A percentile compares a stretch with the other conserved stretches of the same genome.
Conservation (phyloP, 805 yeast genomes). For the Metschnikowia dekortorum region DNA sequence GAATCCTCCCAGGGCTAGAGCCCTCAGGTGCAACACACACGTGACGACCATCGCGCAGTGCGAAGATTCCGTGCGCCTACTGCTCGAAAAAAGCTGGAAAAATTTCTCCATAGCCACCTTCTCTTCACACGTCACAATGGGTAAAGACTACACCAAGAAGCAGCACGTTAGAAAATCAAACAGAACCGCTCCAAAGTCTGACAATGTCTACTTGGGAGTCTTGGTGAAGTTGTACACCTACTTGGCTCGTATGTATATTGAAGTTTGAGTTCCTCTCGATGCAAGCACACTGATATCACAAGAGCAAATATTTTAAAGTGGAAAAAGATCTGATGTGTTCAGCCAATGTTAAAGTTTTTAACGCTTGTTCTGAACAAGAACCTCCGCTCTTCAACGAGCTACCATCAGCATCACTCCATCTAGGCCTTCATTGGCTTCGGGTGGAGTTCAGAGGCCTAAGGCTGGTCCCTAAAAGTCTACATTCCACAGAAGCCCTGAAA, state of each 20-base stretch:
- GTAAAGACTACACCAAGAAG: constrained; percentile 94
- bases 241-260: constrained; percentile 90
- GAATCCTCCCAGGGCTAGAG: background rate
- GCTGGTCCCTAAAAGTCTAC: background rate
- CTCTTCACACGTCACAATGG: constrained; percentile 51
- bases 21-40: background rate
- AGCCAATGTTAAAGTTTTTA: background rate
- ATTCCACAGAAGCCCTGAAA: background rate
- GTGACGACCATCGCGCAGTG: background rate
- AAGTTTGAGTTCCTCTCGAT: constrained; percentile 3
- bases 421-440: background rate
- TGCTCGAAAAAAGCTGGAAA: constrained; percentile 7
- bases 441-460: background rate
- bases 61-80: background rate
- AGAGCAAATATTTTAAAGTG: background rate
- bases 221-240: constrained; percentile 97
- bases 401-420: background rate
- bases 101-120: constrained; percentile 5
- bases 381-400: background rate
- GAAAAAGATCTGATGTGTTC: background rate
- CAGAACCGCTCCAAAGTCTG: constrained; percentile 99
- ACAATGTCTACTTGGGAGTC: constrained; percentile 96
- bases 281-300: background rate
- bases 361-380: background rate
- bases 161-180: constrained; percentile 95